Conservation (phyloP, 1,139 yeast species). For the Komagataea norvegica region DNA sequence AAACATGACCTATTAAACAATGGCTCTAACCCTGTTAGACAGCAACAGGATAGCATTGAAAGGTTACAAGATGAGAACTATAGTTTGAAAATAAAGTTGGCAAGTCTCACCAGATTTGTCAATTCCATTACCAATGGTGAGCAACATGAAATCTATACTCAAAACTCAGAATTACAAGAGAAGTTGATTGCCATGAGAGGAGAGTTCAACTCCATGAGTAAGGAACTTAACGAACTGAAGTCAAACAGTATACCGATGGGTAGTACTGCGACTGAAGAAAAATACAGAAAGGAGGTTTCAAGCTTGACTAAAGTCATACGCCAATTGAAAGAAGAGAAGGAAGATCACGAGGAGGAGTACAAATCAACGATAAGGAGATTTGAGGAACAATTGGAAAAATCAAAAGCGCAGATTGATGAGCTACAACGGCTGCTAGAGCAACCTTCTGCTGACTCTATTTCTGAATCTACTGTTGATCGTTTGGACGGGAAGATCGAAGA, state of each 20-base stretch:
- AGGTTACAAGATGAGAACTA: constrained; percentile 56
- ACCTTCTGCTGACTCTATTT: background rate
- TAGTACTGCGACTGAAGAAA: constrained; percentile 3
- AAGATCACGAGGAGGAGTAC: constrained; percentile 15
- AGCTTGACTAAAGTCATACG: constrained; percentile 15
- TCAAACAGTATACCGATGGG: background rate
- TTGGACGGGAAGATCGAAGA: constrained; percentile 18
- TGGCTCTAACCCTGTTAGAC: constrained; percentile 46
- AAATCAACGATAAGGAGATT: constrained; percentile 14
- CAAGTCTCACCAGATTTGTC: constrained; percentile 47
- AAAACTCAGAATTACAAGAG: constrained; percentile 27
- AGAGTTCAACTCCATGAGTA: constrained; percentile 18
- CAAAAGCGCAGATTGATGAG: constrained; percentile 17
- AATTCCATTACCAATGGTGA: constrained; percentile 28
- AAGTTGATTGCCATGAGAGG: constrained; percentile 22
- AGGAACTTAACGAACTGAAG: constrained; percentile 13
- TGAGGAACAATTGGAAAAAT: constrained; percentile 16
- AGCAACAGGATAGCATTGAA: constrained; percentile 48
- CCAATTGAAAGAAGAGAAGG: constrained; percentile 5
- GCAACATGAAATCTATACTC: constrained; percentile 24
- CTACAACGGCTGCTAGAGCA: background rate
- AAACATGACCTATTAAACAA: constrained; percentile 29
- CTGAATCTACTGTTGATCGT: constrained; percentile 8
- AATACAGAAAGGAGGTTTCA: constrained; percentile 18
- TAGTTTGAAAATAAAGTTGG: constrained; percentile 54